Conservation (phyloP, 1,284 basidiomycete genomes). For the Sanguinoderma infundibulare region DNA sequence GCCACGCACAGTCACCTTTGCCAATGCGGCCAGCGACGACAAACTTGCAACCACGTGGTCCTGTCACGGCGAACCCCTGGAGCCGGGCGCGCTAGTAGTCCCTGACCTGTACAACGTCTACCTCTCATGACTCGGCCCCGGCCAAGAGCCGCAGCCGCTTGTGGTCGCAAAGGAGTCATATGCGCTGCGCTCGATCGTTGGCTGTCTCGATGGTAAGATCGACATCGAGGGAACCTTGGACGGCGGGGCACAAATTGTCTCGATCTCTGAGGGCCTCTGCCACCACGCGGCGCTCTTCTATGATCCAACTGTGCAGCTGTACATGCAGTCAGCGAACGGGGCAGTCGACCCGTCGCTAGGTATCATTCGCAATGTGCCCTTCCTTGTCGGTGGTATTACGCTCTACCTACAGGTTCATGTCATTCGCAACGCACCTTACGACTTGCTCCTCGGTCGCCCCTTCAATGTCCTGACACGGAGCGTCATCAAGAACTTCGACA, state of each 20-base stretch:
- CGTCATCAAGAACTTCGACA: no score
- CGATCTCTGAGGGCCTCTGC: slow-evolving; percentile 27
- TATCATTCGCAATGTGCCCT: slow-evolving; percentile 25
- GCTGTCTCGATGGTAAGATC: slow-evolving; percentile 19
- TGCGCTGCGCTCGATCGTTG: slow-evolving; percentile 5
- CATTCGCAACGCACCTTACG: slow-evolving; percentile 34
- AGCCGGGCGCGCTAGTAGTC: no score
- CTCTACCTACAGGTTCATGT: slow-evolving; percentile 29
- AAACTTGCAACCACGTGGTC: no score
- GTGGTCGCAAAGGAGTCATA: slow-evolving; percentile 10
- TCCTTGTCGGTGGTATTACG: slow-evolving; percentile 5
- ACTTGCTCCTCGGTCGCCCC: slow-evolving; percentile 37
- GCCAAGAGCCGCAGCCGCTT: neutral
- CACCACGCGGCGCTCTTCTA: slow-evolving; percentile 18
- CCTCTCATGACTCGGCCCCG: no score
- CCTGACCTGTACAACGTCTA: no score
- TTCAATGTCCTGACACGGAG: slow-evolving; percentile 35
- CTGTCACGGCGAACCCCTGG: no score
- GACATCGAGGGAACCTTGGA: no score
- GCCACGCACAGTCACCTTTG: no score
- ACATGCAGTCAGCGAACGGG: slow-evolving; percentile 32
- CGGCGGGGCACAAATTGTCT: slow-evolving; percentile 27
- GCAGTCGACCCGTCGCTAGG: slow-evolving; percentile 28
- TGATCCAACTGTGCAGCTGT: slow-evolving; percentile 18
- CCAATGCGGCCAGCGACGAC: no score